Percentiles rank a stretch among this genome's conserved stretches.
Conservation (phyloP, 106 monocot species). For the Gastrodia elata region DNA sequence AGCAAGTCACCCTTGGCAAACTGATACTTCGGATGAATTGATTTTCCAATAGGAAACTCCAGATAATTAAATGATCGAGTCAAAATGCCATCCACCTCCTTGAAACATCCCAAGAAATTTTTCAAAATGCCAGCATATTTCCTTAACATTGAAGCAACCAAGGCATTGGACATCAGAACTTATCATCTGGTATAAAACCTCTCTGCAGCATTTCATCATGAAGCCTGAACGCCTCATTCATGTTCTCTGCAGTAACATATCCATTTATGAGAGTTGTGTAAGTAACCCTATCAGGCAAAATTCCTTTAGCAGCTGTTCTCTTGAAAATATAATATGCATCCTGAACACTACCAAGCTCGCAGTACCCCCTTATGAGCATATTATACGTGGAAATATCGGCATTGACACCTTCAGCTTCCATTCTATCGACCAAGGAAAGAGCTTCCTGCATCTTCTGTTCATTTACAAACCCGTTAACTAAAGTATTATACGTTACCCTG, state of each 20-base stretch:
- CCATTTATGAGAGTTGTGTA: conserved; percentile 77
- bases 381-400: conserved; percentile 74
- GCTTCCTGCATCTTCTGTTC: conserved; percentile 63
- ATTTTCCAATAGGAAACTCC: too few relatives aligned
- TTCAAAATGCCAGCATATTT: background rate
- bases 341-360: conserved; percentile 43
- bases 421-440: conserved; percentile 44
- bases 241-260: conserved; percentile 47
- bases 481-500: conserved; percentile 74
- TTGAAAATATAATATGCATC: conserved; percentile 49
- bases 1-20: too few relatives aligned
- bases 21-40: too few relatives aligned
- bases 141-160: background rate
- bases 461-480: conserved; percentile 53
- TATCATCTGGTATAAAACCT: conserved; percentile 67
- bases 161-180: conserved; percentile 16
- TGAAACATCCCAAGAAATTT: background rate
- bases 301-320: conserved; percentile 43
- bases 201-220: conserved; percentile 91
- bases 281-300: conserved; percentile 61
- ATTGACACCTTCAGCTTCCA: conserved; percentile 40
- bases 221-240: conserved; percentile 71
- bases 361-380: conserved; percentile 55
- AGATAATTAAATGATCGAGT: background rate
- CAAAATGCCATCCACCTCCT: too few relatives aligned